These are phyloP conservation scores for Orobanche coerulescens DNA, from an alignment of 257 asterid genomes.

Conservation along the genomic window DNA sequence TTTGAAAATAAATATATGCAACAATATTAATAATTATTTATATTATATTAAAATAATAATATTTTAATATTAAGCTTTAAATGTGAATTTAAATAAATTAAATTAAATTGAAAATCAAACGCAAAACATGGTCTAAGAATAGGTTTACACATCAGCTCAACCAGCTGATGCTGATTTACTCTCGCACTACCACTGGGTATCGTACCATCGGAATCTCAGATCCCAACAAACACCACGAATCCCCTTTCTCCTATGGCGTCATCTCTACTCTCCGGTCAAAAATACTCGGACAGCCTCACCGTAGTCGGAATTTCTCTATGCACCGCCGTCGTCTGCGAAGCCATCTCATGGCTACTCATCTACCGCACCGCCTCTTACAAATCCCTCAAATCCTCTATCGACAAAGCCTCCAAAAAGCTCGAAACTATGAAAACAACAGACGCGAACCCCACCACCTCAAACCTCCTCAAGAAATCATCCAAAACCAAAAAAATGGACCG, in stretches of 20 bases:
- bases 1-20: too few relatives aligned
- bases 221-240: too few relatives aligned
- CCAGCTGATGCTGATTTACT: too few relatives aligned
- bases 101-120: too few relatives aligned
- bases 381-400: slow-evolving; percentile 86
- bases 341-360: slow-evolving; percentile 86
- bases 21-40: too few relatives aligned
- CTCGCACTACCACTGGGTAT: too few relatives aligned
- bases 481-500: slow-evolving; percentile 83
- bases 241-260: slow-evolving; percentile 62
- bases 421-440: slow-evolving; percentile 74
- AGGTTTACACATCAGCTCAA: too few relatives aligned
- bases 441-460: slow-evolving; percentile 26
- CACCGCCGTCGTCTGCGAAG: slow-evolving; percentile 86
- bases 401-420: slow-evolving; percentile 94
- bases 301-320: slow-evolving; percentile 66
- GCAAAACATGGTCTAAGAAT: too few relatives aligned
- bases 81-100: too few relatives aligned
- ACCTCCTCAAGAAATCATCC: slow-evolving; percentile 44
- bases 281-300: slow-evolving; percentile 69
- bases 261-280: slow-evolving; percentile 34
- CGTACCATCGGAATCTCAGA: too few relatives aligned
- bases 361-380: slow-evolving; percentile 89
- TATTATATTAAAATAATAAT: too few relatives aligned
- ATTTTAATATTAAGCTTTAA: too few relatives aligned